Conservation (phyloP, 768 basidiomycete genomes). For the Amanita muscaria region DNA sequence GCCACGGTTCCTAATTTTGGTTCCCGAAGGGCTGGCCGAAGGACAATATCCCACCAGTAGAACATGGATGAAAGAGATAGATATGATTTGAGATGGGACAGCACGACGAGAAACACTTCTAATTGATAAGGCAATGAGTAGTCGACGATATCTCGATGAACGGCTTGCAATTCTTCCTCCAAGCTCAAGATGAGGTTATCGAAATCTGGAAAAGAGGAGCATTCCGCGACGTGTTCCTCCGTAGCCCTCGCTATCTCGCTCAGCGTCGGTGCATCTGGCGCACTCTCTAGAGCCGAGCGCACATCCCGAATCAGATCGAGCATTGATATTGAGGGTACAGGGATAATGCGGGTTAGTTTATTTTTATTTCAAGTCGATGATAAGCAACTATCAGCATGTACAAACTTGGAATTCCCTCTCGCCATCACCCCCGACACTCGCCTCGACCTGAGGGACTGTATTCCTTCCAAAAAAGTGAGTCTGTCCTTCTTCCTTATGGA, state of each 20-base stretch:
- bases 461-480: slow-evolving; percentile 3
- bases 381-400: slow-evolving; percentile 23
- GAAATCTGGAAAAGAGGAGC: slow-evolving; percentile 36
- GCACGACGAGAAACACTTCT: slow-evolving; percentile 58
- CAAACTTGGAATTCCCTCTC: slow-evolving; percentile 22
- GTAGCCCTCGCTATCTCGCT: slow-evolving; percentile 39
- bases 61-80: slow-evolving; percentile 60
- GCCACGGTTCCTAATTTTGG: slow-evolving; percentile 53
- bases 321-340: slow-evolving; percentile 13
- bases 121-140: slow-evolving; percentile 53
- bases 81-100: slow-evolving; percentile 53
- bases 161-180: slow-evolving; percentile 58
- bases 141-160: slow-evolving; percentile 56
- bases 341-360: slow-evolving; percentile 4
- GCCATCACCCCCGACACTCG: slow-evolving; percentile 29
- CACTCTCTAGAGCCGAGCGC: slow-evolving; percentile 46
- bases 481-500: not conserved
- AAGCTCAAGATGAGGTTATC: slow-evolving; percentile 37
- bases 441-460: slow-evolving; percentile 18
- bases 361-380: slow-evolving; percentile 13
- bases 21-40: slow-evolving; percentile 72
- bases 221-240: slow-evolving; percentile 49
- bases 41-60: slow-evolving; percentile 76
- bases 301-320: slow-evolving; percentile 38
- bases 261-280: slow-evolving; percentile 41